Conservation (phyloP, 148 eudicot genomes). For the Salicornia ramosissima region DNA sequence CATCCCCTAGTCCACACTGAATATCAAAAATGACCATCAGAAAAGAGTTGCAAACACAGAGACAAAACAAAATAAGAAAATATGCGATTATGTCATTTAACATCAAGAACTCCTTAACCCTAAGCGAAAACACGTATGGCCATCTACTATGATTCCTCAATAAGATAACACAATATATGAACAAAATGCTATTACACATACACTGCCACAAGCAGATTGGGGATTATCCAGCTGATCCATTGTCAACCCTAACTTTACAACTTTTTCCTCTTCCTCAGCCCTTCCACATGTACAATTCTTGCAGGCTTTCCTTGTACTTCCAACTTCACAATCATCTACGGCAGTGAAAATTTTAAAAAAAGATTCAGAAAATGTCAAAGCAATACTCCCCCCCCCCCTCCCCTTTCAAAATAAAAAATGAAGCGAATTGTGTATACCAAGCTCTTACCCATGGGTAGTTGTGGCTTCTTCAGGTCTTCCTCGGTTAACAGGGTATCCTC, state of each 20-base stretch:
- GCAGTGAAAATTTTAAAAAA: slow-evolving; percentile 20
- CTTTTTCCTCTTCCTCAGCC: slow-evolving; percentile 89
- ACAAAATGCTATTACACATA: slow-evolving; percentile 28
- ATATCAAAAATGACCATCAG: not conserved
- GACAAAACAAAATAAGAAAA: not conserved
- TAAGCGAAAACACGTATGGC: not conserved
- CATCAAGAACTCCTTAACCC: not conserved
- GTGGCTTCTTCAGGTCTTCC: slow-evolving; percentile 86
- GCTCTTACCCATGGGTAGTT: slow-evolving; percentile 47
- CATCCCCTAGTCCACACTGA: slow-evolving; percentile 96
- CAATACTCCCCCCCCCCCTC: no score
- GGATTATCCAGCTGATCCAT: slow-evolving; percentile 71
- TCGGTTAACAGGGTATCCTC: slow-evolving; percentile 88
- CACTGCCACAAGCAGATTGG: slow-evolving; percentile 90
- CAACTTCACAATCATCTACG: slow-evolving; percentile 89
- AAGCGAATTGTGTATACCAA: not conserved
- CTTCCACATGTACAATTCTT: slow-evolving; percentile 94
- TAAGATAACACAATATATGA: not conserved
- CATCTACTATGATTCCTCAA: not conserved
- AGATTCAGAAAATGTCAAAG: no score
- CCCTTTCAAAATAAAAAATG: not conserved
- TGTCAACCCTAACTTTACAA: slow-evolving; percentile 60
- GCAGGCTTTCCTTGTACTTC: slow-evolving; percentile 83
- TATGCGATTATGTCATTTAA: not conserved
- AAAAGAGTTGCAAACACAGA: not conserved